These are phyloP conservation scores for Candida arabinofermentans DNA, from an alignment of 805 yeast genomes.

Conservation along the genomic window DNA sequence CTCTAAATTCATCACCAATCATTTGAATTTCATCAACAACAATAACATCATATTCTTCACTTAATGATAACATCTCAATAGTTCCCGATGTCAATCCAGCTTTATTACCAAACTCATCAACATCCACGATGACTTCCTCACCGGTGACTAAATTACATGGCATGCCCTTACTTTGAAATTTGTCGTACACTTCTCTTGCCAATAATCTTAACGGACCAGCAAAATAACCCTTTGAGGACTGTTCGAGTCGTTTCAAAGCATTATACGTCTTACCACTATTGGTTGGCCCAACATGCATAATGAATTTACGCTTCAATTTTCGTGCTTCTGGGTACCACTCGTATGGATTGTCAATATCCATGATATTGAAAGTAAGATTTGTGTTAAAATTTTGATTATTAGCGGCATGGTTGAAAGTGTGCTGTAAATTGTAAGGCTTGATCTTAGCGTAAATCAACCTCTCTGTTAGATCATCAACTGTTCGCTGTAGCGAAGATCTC, in stretches of 20 bases:
- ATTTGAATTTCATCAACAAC: slow-evolving; percentile 96
- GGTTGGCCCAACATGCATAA: slow-evolving; percentile 97
- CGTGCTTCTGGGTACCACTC: slow-evolving; percentile 88
- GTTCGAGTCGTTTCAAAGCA: slow-evolving; percentile 66
- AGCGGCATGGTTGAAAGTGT: slow-evolving; percentile 25
- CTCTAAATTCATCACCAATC: slow-evolving; percentile 77
- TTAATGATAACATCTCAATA: slow-evolving; percentile 84
- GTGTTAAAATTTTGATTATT: slow-evolving; percentile 32
- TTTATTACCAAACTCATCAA: slow-evolving; percentile 65
- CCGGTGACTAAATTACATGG: slow-evolving; percentile 89
- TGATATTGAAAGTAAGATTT: slow-evolving; percentile 31
- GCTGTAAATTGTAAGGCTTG: slow-evolving; percentile 28
- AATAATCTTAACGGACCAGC: slow-evolving; percentile 92
- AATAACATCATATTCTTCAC: slow-evolving; percentile 71
- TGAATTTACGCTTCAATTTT: slow-evolving; percentile 66
- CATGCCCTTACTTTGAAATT: slow-evolving; percentile 61
- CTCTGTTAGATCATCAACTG: slow-evolving; percentile 24
- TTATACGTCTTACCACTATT: slow-evolving; percentile 92
- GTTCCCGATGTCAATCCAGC: slow-evolving; percentile 84
- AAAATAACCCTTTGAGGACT: slow-evolving; percentile 72
- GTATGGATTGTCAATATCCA: slow-evolving; percentile 55
- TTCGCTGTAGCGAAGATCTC: slow-evolving; percentile 9
- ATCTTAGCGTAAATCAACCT: slow-evolving; percentile 26
- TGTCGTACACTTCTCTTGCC: slow-evolving; percentile 88
- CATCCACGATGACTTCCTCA: slow-evolving; percentile 79